Percentiles rank a stretch among this genome's conserved stretches.
phyloP scores from a whole-genome alignment of 352 stramenopile genomes.

The Phytophthora sp. region DNA sequence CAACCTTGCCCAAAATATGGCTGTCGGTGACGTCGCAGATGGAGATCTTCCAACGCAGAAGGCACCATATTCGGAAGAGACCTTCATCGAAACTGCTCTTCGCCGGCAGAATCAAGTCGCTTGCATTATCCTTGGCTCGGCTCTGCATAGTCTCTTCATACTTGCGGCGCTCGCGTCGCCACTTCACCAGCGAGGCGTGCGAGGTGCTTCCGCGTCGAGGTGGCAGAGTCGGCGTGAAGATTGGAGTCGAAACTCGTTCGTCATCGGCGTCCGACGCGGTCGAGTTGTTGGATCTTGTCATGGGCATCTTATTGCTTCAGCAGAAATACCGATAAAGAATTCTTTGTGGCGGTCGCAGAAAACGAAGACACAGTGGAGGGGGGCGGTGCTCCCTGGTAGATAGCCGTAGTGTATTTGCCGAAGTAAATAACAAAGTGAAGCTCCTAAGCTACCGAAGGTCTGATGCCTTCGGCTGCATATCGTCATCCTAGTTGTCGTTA shows the following conservation, averaged over 20 bases:
- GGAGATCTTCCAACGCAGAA: neutral
- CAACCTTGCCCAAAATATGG: neutral
- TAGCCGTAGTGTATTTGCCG: neutral
- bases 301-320: neutral
- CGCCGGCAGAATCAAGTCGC: neutral
- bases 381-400: neutral
- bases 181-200: neutral
- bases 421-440: neutral
- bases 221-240: neutral
- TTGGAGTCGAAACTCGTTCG: neutral
- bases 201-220: neutral
- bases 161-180: neutral
- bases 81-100: conserved; percentile 1
- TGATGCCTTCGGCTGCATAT: no score
- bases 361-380: neutral
- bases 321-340: neutral
- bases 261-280: neutral
- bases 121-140: neutral
- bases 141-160: neutral
- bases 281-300: conserved; percentile 1
- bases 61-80: neutral
- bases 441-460: no score
- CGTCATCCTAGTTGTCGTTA: no score
- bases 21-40: neutral
- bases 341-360: neutral